Base-by-base conservation (phyloP, 2,329 filamentous ascomycete genomes). In the Diaporthe nobilis region DNA sequence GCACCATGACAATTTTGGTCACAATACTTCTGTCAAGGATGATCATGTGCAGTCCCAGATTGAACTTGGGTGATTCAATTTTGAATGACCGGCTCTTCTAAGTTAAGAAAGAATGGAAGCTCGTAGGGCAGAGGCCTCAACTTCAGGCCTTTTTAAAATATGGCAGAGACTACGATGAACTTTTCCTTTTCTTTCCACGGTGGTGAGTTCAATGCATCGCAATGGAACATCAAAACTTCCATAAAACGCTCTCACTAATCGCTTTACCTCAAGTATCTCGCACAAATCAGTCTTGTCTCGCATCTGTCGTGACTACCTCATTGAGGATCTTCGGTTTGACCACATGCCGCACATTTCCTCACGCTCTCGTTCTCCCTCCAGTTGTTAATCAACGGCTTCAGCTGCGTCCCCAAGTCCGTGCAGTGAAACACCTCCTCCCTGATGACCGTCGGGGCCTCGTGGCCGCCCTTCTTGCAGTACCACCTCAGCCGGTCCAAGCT, bases 391-490 rank as follows among this genome's bases (percentile, higher is more conserved):
- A 79, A n/a, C 15, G 78, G 78, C 73, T 78, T 79, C 47, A 79
- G 65, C 76, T 79, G 78, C 2, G 76, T 75, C 7, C 78, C 78
- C 67, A 79, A 51, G 60, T 79, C 78, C 28, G 73, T 76, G 63
- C 78, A 78, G 67, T 77, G 75, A 42, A 79, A 79, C 1, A 75
- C 73, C 60, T 79, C 77, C 74, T 79, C 77, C 44, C 77, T 67
- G 31, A 79, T 78, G 22, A 79, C 51, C 0, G 77, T 79, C 10
- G 76, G 77, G 49, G 49, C 55, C 39, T 77, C 76, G 44, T 79
- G 78, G 15, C 74, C 75, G 58, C 79, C 77, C 73, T 79, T 79
- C 58, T 72, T 76, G 74, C 78, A 79, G 57, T 78, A 79, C 78
- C 78, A 79, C 63, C 77, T 73, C 72, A 79, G 65, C 15, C 72